Conservation (phyloP, 2,329 filamentous ascomycete species). For the Stachybotrys elegans region DNA sequence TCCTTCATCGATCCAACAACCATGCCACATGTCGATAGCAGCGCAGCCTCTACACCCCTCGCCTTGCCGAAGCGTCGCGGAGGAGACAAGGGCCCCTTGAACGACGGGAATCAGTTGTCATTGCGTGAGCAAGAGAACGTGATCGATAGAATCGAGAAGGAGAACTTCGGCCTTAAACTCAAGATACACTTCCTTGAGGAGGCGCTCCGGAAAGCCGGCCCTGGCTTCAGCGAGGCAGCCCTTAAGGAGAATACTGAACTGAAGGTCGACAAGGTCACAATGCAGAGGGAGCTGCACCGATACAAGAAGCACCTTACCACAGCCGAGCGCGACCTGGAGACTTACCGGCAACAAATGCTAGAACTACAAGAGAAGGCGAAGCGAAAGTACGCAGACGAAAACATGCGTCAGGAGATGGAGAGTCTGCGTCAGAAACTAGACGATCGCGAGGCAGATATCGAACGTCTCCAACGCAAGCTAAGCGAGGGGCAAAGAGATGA, state of each 20-base stretch:
- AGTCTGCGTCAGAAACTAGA: slow-evolving; percentile 52
- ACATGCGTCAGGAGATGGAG: slow-evolving; percentile 56
- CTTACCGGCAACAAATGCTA: slow-evolving; percentile 73
- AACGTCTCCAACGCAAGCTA: slow-evolving; percentile 55
- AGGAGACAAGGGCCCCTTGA: slow-evolving; percentile 62
- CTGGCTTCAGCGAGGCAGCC: slow-evolving; percentile 82
- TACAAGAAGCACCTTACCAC: slow-evolving; percentile 79
- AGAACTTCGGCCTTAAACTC: slow-evolving; percentile 94
- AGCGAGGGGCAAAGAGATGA: slow-evolving; percentile 51
- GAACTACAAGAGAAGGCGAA: slow-evolving; percentile 80
- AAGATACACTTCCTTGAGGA: slow-evolving; percentile 98
- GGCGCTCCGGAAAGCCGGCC: slow-evolving; percentile 78
- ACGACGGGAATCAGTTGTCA: slow-evolving; percentile 86
- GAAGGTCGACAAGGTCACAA: slow-evolving; percentile 85
- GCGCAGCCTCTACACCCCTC: slow-evolving; percentile 77
- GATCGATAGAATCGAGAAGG: slow-evolving; percentile 94
- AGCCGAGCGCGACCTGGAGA: slow-evolving; percentile 82
- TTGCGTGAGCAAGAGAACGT: slow-evolving; percentile 92
- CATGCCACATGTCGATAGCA: slow-evolving; percentile 69
- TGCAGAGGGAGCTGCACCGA: slow-evolving; percentile 79
- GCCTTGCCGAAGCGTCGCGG: slow-evolving; percentile 60
- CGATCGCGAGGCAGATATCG: slow-evolving; percentile 54
- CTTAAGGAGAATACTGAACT: slow-evolving; percentile 94
- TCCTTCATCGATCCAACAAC: slow-evolving; percentile 65
- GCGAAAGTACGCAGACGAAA: slow-evolving; percentile 67